Percentiles rank a stretch among this genome's conserved stretches.
phyloP scores from a whole-genome alignment of 1,284 basidiomycete genomes.

The Tilletia horrida region DNA sequence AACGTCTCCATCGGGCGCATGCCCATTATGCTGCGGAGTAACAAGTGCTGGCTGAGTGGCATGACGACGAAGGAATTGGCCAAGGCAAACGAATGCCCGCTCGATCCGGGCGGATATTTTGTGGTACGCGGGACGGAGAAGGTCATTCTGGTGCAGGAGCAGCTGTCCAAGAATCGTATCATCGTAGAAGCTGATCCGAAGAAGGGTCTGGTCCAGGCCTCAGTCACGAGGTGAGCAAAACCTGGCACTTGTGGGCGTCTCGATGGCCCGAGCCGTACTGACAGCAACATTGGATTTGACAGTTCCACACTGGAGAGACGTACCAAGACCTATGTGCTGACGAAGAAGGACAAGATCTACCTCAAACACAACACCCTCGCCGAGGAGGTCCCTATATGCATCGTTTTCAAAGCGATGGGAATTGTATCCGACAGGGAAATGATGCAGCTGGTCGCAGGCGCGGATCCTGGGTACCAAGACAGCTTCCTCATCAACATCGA shows the following conservation, averaged over 20 bases:
- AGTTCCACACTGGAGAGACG: slow-evolving; percentile 92
- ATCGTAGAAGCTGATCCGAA: slow-evolving; percentile 78
- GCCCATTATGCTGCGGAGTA: slow-evolving; percentile 95
- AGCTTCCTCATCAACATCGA: slow-evolving; percentile 90
- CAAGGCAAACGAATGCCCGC: slow-evolving; percentile 94
- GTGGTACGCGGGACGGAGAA: slow-evolving; percentile 99
- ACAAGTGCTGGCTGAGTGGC: slow-evolving; percentile 76
- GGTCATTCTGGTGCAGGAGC: slow-evolving; percentile 98
- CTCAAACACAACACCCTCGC: slow-evolving; percentile 97
- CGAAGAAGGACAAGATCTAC: slow-evolving; percentile 89
- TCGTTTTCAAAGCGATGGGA: slow-evolving; percentile 84
- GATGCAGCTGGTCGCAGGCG: slow-evolving; percentile 87
- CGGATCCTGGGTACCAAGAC: slow-evolving; percentile 81
- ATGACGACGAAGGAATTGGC: slow-evolving; percentile 74
- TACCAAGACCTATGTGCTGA: slow-evolving; percentile 96
- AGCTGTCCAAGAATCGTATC: slow-evolving; percentile 97
- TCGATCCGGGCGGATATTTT: slow-evolving; percentile 98
- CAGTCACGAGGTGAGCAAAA: slow-evolving; percentile 67
- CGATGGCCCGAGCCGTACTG: slow-evolving; percentile 3
- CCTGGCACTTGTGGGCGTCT: not conserved
- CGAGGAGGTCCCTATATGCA: slow-evolving; percentile 92
- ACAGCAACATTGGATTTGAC: not conserved
- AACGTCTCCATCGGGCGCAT: slow-evolving; percentile 87
- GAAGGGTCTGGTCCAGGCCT: slow-evolving; percentile 90
- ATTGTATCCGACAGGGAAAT: slow-evolving; percentile 98